Percentiles rank a stretch among this genome's conserved stretches.
phyloP scores from a whole-genome alignment of 225 moss, liverwort and hornwort species.

The Thuidium tamariscinum region DNA sequence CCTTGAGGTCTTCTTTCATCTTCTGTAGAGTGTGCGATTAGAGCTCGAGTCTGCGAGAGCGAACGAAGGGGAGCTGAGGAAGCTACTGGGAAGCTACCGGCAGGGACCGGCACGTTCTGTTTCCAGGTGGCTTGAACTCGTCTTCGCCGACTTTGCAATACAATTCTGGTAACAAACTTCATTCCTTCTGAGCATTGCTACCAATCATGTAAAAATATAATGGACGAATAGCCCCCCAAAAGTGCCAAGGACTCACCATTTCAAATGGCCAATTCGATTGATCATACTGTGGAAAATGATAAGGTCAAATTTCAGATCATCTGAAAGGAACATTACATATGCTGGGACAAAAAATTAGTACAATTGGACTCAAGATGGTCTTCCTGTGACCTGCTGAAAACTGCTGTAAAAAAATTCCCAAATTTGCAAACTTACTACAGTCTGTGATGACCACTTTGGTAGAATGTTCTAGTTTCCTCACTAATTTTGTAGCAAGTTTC shows the following conservation, averaged over 20 bases:
- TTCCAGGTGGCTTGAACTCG: not conserved
- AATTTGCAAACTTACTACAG: not conserved
- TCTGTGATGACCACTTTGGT: not conserved
- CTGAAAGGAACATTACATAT: not conserved
- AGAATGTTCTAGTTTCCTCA: not conserved
- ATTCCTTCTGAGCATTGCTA: not conserved
- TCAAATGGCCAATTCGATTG: not conserved
- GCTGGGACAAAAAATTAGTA: not conserved
- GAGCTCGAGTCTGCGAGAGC: not conserved
- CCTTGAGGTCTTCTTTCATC: not conserved
- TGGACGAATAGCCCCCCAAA: too few relatives aligned
- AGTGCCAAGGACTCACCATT: not conserved
- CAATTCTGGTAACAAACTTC: not conserved
- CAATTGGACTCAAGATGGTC: not conserved
- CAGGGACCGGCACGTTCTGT: not conserved
- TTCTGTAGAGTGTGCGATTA: not conserved
- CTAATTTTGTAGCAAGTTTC: not conserved
- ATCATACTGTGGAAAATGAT: not conserved
- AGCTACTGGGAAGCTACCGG: not conserved
- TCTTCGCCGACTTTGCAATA: not conserved
- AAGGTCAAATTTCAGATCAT: not conserved
- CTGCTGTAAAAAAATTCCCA: not conserved
- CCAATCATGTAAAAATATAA: not conserved
- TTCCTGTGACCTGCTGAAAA: not conserved
- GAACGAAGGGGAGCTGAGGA: not conserved